phyloP scores from a whole-genome alignment of 345 rosid genomes.

The Gossypium turneri region DNA sequence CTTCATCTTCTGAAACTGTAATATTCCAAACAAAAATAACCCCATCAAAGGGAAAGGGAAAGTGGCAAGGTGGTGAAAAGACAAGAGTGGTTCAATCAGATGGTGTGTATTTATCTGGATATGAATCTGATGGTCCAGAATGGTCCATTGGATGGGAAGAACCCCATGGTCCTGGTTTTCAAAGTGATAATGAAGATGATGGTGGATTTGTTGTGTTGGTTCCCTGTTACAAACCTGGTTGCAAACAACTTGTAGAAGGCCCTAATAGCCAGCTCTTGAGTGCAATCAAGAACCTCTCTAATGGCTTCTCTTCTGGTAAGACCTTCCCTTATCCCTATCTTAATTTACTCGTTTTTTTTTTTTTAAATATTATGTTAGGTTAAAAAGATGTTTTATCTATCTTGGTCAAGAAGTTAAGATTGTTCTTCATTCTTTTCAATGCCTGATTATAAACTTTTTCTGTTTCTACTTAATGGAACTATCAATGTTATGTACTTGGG shows the following conservation, averaged over 20 bases:
- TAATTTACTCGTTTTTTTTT: neutral
- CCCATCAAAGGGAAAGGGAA: constrained; percentile 40
- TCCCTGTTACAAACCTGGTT: constrained; percentile 67
- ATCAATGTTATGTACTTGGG: neutral
- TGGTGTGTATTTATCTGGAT: constrained; percentile 40
- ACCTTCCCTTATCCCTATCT: neutral
- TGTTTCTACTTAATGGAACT: neutral
- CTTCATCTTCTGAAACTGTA: constrained; percentile 34
- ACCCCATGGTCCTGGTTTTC: constrained; percentile 66
- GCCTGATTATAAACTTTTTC: neutral
- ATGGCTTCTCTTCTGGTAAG: constrained; percentile 55
- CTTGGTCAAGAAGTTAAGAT: neutral
- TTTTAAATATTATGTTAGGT: no score
- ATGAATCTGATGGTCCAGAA: constrained; percentile 69
- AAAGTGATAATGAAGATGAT: constrained; percentile 41
- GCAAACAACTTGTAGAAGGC: constrained; percentile 42
- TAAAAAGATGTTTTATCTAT: no score
- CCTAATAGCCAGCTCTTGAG: constrained; percentile 53
- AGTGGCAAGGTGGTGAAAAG: constrained; percentile 43
- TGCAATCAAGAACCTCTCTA: constrained; percentile 58
- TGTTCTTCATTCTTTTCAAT: neutral
- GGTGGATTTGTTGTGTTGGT: constrained; percentile 75
- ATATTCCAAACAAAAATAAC: constrained; percentile 39
- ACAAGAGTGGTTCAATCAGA: constrained; percentile 50
- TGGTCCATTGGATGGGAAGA: constrained; percentile 93